Percentiles rank a stretch among this genome's conserved stretches.
phyloP scores from a whole-genome alignment of 176 grass and related monocot species.

The Oryza coarctata region DNA sequence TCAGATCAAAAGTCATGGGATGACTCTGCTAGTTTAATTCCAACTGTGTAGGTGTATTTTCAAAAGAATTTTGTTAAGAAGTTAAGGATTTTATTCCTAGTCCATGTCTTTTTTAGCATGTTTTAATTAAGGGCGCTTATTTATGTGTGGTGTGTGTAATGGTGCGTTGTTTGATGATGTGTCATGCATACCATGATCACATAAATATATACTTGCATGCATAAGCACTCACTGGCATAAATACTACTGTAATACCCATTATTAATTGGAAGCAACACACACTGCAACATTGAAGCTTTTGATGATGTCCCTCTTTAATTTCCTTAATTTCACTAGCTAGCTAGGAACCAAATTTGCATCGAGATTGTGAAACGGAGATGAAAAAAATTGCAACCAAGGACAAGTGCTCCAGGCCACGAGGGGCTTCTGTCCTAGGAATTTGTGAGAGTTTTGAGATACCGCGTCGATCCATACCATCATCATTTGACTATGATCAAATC shows the following conservation, averaged over 20 bases:
- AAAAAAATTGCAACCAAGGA: not conserved
- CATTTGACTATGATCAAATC: conserved; percentile 36
- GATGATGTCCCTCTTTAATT: conserved; percentile 24
- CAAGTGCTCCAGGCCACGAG: conserved; percentile 8
- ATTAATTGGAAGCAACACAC: conserved; percentile 1
- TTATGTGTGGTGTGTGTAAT: no score
- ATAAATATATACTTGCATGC: not conserved
- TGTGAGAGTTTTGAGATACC: conserved; percentile 29
- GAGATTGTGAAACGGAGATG: not conserved
- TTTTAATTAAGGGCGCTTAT: no score
- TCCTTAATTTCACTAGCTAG: not conserved
- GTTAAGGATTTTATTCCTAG: no score
- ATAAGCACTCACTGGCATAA: conserved; percentile 3
- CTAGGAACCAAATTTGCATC: conserved; percentile 4
- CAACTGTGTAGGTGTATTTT: no score
- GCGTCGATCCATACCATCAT: conserved; percentile 20
- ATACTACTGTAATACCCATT: not conserved
- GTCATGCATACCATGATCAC: not conserved
- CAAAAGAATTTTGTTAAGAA: no score
- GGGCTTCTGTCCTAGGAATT: conserved; percentile 3
- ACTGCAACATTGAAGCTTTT: conserved; percentile 17
- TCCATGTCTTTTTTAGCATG: no score
- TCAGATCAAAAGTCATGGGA: no score
- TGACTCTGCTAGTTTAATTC: no score
- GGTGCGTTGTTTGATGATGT: no score